These are phyloP conservation scores for Gossypium australe DNA, from an alignment of 345 rosid genomes.

Conservation along the genomic window DNA sequence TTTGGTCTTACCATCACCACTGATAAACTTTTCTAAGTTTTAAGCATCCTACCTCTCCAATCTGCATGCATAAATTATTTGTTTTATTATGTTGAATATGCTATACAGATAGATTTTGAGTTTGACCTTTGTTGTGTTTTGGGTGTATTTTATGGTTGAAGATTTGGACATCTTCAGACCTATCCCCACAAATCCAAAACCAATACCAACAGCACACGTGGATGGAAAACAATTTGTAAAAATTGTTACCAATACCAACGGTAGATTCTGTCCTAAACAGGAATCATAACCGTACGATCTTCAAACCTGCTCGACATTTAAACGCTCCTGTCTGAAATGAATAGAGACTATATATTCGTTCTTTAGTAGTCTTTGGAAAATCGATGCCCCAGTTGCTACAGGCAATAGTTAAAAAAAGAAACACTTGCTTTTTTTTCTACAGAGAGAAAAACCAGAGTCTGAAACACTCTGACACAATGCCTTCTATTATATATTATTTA, in stretches of 20 bases:
- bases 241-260: slow-evolving; percentile 39
- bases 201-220: not conserved
- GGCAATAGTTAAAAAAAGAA: not conserved
- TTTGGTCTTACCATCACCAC: not conserved
- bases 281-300: slow-evolving; percentile 38
- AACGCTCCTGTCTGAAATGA: not conserved
- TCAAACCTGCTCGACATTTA: slow-evolving; percentile 21
- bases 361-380: not conserved
- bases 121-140: not conserved
- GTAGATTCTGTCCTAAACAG: slow-evolving; percentile 23
- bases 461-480: slow-evolving; percentile 43
- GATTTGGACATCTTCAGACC: too few species aligned
- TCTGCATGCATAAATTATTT: not conserved
- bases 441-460: slow-evolving; percentile 18
- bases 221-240: slow-evolving; percentile 22
- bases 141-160: not conserved
- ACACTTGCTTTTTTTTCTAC: not conserved
- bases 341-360: too few species aligned
- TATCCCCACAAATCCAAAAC: not conserved
- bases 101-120: not conserved
- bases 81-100: not conserved
- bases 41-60: not conserved
- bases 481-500: slow-evolving; percentile 17
- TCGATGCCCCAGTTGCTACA: not conserved
- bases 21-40: not conserved